These are phyloP conservation scores for Centaurea solstitialis DNA, from an alignment of 129 eudicot genomes.

Conservation along the genomic window DNA sequence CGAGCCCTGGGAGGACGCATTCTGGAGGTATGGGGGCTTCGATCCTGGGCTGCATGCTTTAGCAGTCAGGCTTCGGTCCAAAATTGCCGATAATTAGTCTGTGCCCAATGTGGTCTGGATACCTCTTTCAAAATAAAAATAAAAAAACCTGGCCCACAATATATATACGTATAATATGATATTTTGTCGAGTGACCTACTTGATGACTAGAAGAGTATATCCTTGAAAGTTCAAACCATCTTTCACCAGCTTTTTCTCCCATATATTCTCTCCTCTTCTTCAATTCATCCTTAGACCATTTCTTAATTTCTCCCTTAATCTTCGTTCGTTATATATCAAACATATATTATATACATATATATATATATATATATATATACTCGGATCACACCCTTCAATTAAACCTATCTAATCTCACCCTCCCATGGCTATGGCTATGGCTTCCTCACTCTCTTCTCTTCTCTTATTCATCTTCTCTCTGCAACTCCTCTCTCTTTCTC, in stretches of 20 bases:
- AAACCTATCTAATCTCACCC: neutral
- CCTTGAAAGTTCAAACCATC: conserved; percentile 31
- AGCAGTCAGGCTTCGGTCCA: too few relatives aligned
- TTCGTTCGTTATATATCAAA: neutral
- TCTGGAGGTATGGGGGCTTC: too few relatives aligned
- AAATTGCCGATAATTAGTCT: too few relatives aligned
- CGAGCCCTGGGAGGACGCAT: too few relatives aligned
- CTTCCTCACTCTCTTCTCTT: conserved; percentile 19
- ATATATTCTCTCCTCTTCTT: conserved; percentile 22
- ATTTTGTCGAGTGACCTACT: conserved; percentile 24
- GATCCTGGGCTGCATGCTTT: too few relatives aligned
- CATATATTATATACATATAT: neutral
- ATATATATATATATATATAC: neutral
- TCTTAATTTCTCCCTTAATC: neutral
- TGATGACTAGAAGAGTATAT: conserved; percentile 11
- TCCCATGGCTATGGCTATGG: conserved; percentile 44
- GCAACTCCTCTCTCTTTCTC: conserved; percentile 21
- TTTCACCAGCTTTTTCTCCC: conserved; percentile 34
- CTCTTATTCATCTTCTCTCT: conserved; percentile 26
- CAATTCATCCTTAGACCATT: conserved; percentile 19
- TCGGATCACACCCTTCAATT: neutral
- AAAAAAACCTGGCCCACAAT: too few relatives aligned
- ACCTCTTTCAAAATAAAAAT: too few relatives aligned
- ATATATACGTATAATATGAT: neutral
- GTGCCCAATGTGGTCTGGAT: too few relatives aligned